Evolutionary conservation across 495 filamentous ascomycete genomes (phyloP).

Genomic region (Evernia prunastri): DNA sequence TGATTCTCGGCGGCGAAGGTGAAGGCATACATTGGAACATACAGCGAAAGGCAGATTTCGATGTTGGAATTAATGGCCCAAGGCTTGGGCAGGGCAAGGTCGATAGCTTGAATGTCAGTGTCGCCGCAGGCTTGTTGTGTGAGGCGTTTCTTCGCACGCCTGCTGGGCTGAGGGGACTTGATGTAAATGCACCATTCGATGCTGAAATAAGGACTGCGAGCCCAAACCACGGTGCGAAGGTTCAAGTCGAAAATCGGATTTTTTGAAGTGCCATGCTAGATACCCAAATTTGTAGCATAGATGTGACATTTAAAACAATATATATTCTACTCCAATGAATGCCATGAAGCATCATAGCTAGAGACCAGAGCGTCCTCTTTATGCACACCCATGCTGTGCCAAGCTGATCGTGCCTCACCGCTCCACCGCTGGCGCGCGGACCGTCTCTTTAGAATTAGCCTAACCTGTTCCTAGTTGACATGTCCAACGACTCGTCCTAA

Average conservation of each 20-base stretch:
- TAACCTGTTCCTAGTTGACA: conserved; percentile 44
- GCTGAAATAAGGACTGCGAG: background rate
- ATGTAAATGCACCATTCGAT: background rate
- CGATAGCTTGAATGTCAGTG: conserved; percentile 84
- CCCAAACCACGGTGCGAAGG: background rate
- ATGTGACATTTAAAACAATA: background rate
- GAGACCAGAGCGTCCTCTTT: background rate
- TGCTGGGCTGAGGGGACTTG: background rate
- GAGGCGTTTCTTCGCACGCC: conserved; percentile 49
- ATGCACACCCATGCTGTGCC: background rate
- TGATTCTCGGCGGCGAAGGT: conserved; percentile 80
- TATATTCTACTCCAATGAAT: background rate
- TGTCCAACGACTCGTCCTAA: conserved; percentile 38
- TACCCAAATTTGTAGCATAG: conserved; percentile 4
- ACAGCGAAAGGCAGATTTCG: conserved; percentile 54
- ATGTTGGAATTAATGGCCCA: conserved; percentile 48
- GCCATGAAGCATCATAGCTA: background rate
- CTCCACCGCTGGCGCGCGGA: conserved; percentile 1
- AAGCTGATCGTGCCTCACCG: background rate
- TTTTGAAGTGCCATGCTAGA: conserved; percentile 3
- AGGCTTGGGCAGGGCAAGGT: conserved; percentile 41
- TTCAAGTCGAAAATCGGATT: conserved; percentile 3
- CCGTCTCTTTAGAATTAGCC: background rate
- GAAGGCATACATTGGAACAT: conserved; percentile 60
- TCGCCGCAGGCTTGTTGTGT: conserved; percentile 72